Base-by-base conservation (phyloP, 2,329 filamentous ascomycete species). In the Tricladium varicosporioides region DNA sequence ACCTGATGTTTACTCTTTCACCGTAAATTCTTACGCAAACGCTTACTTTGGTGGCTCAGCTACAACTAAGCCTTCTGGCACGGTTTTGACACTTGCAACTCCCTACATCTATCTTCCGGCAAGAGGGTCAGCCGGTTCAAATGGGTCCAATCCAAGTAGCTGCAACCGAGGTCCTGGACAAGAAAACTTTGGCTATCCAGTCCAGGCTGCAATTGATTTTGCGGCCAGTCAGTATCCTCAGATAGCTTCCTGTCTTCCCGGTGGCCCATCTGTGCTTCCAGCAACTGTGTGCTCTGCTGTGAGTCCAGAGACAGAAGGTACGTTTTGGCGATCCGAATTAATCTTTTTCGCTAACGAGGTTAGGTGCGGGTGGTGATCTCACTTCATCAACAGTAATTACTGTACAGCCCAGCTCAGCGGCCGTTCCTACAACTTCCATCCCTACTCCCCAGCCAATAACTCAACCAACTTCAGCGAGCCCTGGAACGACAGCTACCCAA, bases 151-250 rank as follows among this genome's bases (percentile, higher is more conserved):
- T 13, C 15, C 19, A 2, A 15, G 16, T 18, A 32, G 13, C 11
- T 56, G 54, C 19, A 47, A n/a, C 1, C 54, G 51, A 52, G 18
- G 49, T 32, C 19, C 43, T 5, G 54, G 54, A 1, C 16, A 42
- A 16, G 54, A 56, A 18, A 52, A 56, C 52, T 56, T 52, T 43
- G 53, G 53, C 13, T 55, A 55, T 36, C 53, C 53, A 14, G 19
- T 40, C 5, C 53, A 55, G 45, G 8, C 16, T 36, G 53, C 48
- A 27, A 19, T 55, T 51, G 53, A 55, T 27, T 51, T 50, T 27
- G 46, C 47, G 15, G 44, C 44, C 16, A 40, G 22, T 36, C 36
- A 55, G 45, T 51, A 45, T 31, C 47, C 53, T 5, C 18, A 55
- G 27, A 31, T 55, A 31, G 22, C n/a, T 19, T 45, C 47, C 36